Conservation (phyloP, 352 stramenopile genomes). For the Aphanomyces astaci region DNA sequence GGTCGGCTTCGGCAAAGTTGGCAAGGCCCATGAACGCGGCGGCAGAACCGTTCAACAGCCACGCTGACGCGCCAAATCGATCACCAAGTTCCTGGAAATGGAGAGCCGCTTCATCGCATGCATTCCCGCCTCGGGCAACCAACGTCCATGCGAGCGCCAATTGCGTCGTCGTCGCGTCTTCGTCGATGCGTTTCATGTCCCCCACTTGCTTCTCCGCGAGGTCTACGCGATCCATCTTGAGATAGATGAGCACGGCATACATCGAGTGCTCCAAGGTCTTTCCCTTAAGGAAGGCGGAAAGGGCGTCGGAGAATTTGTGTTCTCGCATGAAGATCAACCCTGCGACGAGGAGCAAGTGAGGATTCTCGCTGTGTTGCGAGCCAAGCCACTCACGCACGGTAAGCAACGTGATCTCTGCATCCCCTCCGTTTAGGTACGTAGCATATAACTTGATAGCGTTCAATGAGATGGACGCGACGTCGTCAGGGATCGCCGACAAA, state of each 20-base stretch:
- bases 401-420: conserved; percentile 82
- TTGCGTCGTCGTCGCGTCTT: conserved; percentile 95
- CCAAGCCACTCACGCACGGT: conserved; percentile 88
- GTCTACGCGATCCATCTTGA: conserved; percentile 93
- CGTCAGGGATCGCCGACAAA: conserved; percentile 75
- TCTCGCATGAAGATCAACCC: conserved; percentile 90
- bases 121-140: conserved; percentile 72
- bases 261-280: conserved; percentile 91
- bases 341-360: conserved; percentile 88
- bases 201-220: conserved; percentile 83
- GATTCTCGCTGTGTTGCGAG: conserved; percentile 75
- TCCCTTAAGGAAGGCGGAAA: conserved; percentile 87
- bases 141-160: conserved; percentile 86
- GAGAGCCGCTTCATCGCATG: conserved; percentile 85
- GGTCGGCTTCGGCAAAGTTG: conserved; percentile 87
- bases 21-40: conserved; percentile 87
- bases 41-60: conserved; percentile 89
- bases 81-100: conserved; percentile 91
- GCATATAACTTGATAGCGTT: conserved; percentile 84
- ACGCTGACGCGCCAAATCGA: conserved; percentile 87
- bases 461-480: conserved; percentile 50
- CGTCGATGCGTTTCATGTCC: conserved; percentile 88
- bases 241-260: conserved; percentile 74
- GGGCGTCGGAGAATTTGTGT: conserved; percentile 89
- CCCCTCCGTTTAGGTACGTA: conserved; percentile 63